These are phyloP conservation scores for Lepiota brunneoincarnata DNA, from an alignment of 768 basidiomycete genomes.

Conservation along the genomic window DNA sequence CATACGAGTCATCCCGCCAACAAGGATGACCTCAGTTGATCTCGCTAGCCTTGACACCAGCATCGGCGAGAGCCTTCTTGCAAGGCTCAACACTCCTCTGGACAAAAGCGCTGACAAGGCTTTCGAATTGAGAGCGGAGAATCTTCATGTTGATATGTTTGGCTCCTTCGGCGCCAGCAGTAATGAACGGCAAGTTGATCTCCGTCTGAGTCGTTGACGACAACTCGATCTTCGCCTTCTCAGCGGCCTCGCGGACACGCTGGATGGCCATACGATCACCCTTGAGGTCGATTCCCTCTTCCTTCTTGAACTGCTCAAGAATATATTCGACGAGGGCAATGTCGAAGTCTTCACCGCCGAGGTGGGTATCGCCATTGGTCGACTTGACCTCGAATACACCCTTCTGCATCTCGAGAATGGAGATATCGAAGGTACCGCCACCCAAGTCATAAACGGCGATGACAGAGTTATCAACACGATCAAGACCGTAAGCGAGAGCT, in stretches of 20 bases:
- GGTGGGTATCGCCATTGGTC: conserved; percentile 98
- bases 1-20: conserved; percentile 99
- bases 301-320: conserved; percentile 92
- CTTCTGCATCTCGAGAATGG: conserved; percentile 98
- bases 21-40: conserved; percentile 96
- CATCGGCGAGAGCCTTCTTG: conserved; percentile 95
- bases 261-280: conserved; percentile 96
- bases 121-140: conserved; percentile 86
- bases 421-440: conserved; percentile 99
- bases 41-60: conserved; percentile 88
- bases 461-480: conserved; percentile 78
- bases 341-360: conserved; percentile 97
- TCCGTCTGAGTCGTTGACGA: conserved; percentile 95
- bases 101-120: conserved; percentile 77
- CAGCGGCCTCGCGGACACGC: conserved; percentile 97
- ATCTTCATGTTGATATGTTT: conserved; percentile 97
- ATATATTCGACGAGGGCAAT: conserved; percentile 84
- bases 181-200: conserved; percentile 97
- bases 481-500: conserved; percentile 96
- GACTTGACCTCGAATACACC: conserved; percentile 99
- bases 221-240: conserved; percentile 99
- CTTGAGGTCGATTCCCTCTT: conserved; percentile 75
- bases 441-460: conserved; percentile 99
- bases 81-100: conserved; percentile 92
- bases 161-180: conserved; percentile 90